phyloP scores from a whole-genome alignment of 169 alveolate genomes.

The Plasmodium gonderi region DNA sequence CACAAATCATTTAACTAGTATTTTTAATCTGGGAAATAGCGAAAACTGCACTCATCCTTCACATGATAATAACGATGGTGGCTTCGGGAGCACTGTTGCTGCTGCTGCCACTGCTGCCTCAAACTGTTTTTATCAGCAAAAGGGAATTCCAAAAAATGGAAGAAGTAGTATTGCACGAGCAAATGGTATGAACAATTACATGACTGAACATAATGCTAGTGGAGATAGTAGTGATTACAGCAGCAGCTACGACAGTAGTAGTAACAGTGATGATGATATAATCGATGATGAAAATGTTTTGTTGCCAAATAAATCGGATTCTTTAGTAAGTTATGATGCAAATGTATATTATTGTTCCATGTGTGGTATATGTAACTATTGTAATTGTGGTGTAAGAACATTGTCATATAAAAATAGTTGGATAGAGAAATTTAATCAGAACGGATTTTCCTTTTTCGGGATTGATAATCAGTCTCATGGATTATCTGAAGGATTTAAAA shows the following conservation, averaged over 20 bases:
- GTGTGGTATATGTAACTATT: conserved; percentile 58
- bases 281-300: conserved; percentile 19
- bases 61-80: background rate
- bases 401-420: conserved; percentile 80
- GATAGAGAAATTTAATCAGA: conserved; percentile 76
- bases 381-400: conserved; percentile 63
- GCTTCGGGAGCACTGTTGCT: background rate
- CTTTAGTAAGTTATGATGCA: background rate
- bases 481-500: conserved; percentile 77
- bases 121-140: too few species aligned
- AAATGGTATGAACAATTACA: background rate
- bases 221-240: background rate
- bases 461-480: conserved; percentile 84
- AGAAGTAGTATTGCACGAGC: too few species aligned
- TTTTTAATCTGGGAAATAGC: background rate
- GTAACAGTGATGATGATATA: background rate
- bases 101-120: background rate
- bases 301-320: background rate
- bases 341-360: conserved; percentile 49
- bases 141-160: too few species aligned
- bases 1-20: background rate
- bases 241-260: background rate
- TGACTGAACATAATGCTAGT: background rate
- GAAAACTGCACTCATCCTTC: background rate
- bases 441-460: conserved; percentile 77